Percentiles rank a stretch among this genome's conserved stretches.
phyloP scores from a whole-genome alignment of 305 asterid species.

The Fraxinus ornus region DNA sequence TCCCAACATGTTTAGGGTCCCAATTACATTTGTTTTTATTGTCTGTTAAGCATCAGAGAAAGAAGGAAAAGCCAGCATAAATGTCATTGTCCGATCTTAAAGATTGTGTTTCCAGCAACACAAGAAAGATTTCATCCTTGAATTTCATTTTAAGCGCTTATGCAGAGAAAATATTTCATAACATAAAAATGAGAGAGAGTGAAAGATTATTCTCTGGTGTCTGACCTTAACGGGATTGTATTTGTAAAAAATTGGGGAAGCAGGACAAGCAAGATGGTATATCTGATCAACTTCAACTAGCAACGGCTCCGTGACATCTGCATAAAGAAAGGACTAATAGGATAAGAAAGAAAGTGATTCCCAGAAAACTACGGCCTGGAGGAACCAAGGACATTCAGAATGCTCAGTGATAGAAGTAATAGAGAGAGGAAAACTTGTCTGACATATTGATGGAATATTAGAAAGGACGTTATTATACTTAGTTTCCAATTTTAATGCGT shows the following conservation, averaged over 20 bases:
- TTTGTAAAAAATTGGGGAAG: slow-evolving; percentile 63
- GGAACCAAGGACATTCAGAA: neutral
- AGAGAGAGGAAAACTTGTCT: neutral
- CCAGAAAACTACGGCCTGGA: neutral
- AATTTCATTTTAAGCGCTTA: neutral
- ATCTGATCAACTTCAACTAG: slow-evolving; percentile 87
- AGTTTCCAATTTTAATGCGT: neutral
- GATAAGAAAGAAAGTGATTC: neutral
- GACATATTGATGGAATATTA: neutral
- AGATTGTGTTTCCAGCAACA: neutral
- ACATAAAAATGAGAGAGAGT: neutral
- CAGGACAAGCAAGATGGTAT: slow-evolving; percentile 99
- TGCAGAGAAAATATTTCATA: neutral
- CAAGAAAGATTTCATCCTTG: neutral
- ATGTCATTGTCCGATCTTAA: neutral
- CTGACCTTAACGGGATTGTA: slow-evolving; percentile 52
- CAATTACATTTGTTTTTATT: slow-evolving; percentile 52
- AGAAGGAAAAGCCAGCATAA: neutral
- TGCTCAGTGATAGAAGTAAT: neutral
- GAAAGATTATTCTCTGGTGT: neutral
- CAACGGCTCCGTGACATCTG: slow-evolving; percentile 73
- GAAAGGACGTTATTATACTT: neutral
- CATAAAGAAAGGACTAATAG: neutral
- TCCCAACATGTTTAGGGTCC: slow-evolving; percentile 51
- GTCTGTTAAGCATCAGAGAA: slow-evolving; percentile 28